Conservation (phyloP, 768 basidiomycete species). For the Suillus fuscotomentosus region DNA sequence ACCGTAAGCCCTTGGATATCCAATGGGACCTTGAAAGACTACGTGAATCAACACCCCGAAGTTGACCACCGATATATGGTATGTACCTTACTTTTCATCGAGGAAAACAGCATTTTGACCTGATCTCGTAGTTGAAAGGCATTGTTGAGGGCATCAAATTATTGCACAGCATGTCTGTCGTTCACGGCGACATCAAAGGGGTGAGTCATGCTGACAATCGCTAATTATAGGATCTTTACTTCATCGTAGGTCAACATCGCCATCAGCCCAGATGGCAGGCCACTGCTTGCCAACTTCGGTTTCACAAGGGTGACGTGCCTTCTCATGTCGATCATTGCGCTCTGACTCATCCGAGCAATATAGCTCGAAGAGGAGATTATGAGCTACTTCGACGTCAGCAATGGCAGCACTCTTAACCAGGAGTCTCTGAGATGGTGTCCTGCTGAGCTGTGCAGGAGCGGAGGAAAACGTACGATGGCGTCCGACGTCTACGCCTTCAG, state of each 20-base stretch:
- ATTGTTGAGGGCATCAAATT: conserved; percentile 47
- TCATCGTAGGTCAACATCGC: conserved; percentile 45
- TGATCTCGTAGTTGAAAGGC: conserved; percentile 38
- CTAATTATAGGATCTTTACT: neutral
- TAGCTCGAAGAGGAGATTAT: conserved; percentile 58
- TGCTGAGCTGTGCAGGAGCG: conserved; percentile 50
- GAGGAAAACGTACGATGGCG: conserved; percentile 43
- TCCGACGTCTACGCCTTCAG: conserved; percentile 56
- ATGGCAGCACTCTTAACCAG: conserved; percentile 10
- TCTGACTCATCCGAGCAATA: neutral
- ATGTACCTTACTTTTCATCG: neutral
- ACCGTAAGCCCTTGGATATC: conserved; percentile 59
- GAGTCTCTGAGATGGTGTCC: conserved; percentile 47
- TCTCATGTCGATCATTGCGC: neutral
- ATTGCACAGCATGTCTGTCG: conserved; percentile 53
- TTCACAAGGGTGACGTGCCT: conserved; percentile 42
- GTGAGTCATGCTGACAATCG: conserved; percentile 24
- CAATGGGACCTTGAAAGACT: conserved; percentile 49
- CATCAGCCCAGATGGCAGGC: conserved; percentile 42
- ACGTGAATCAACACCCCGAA: conserved; percentile 40
- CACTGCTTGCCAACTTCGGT: conserved; percentile 57
- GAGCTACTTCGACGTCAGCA: neutral
- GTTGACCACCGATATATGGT: conserved; percentile 47
- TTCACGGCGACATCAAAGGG: conserved; percentile 56
- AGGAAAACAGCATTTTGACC: neutral